A percentile compares a stretch with the other conserved stretches of the same genome.
phyloP scores from a whole-genome alignment of 306 rosid species.

The Glycine latifolia region DNA sequence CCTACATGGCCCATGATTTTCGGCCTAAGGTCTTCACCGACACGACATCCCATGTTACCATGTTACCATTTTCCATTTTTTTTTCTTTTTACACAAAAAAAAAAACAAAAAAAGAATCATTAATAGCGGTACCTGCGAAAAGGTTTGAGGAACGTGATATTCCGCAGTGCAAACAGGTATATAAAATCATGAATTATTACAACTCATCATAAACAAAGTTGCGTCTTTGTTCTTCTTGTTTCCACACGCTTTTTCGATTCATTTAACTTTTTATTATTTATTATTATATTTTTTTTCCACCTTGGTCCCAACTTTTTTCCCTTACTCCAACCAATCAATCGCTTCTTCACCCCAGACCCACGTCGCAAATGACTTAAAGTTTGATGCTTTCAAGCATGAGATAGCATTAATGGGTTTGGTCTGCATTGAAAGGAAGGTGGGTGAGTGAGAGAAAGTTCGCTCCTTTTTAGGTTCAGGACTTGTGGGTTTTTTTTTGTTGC shows the following conservation, averaged over 20 bases:
- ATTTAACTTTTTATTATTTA: neutral
- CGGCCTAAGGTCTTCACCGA: slow-evolving; percentile 39
- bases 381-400: slow-evolving; percentile 8
- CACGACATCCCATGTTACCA: slow-evolving; percentile 49
- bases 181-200: slow-evolving; percentile 36
- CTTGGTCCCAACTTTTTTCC: slow-evolving; percentile 29
- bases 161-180: slow-evolving; percentile 33
- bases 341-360: slow-evolving; percentile 41
- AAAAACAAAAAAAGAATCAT: neutral
- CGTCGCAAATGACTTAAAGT: slow-evolving; percentile 41
- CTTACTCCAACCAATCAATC: slow-evolving; percentile 40
- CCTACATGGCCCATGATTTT: slow-evolving; percentile 34
- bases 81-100: neutral
- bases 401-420: slow-evolving; percentile 44
- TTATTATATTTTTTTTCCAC: neutral
- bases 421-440: slow-evolving; percentile 41
- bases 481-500: slow-evolving; percentile 3
- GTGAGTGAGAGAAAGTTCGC: slow-evolving; percentile 44
- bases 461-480: slow-evolving; percentile 44
- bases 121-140: slow-evolving; percentile 38
- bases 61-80: slow-evolving; percentile 26
- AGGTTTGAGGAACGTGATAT: slow-evolving; percentile 46
- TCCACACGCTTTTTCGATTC: slow-evolving; percentile 43
- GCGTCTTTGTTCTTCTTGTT: slow-evolving; percentile 27
- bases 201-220: slow-evolving; percentile 41